Conservation (phyloP, 257 asterid genomes). For the Lycium ferocissimum region DNA sequence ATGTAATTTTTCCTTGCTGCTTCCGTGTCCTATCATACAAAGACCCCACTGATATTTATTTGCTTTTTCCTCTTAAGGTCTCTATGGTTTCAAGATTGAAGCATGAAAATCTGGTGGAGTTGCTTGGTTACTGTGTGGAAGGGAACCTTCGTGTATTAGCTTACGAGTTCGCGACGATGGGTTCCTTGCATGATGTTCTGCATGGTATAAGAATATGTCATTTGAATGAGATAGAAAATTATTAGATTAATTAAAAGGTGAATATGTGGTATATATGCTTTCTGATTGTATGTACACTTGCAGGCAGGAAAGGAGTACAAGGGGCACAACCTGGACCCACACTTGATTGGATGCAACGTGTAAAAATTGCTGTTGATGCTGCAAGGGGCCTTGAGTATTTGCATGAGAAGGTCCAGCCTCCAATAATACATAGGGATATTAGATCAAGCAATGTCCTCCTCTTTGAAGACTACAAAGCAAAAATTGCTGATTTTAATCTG, state of each 20-base stretch:
- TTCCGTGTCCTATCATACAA: conserved; percentile 24
- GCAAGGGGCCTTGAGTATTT: conserved; percentile 32
- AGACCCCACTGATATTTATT: conserved; percentile 1
- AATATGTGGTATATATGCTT: too few relatives aligned
- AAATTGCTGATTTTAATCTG: conserved; percentile 40
- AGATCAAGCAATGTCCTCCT: conserved; percentile 42
- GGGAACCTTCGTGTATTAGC: conserved; percentile 88
- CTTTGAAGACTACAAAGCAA: conserved; percentile 41
- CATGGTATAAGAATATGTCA: conserved; percentile 58
- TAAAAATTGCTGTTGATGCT: conserved; percentile 34
- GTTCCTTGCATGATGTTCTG: conserved; percentile 87
- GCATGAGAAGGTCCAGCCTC: conserved; percentile 33
- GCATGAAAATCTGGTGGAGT: conserved; percentile 83
- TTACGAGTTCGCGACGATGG: conserved; percentile 95
- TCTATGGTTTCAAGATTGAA: conserved; percentile 88
- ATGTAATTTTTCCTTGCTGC: not conserved
- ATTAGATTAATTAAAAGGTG: not conserved
- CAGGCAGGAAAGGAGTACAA: conserved; percentile 95
- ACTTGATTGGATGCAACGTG: conserved; percentile 55
- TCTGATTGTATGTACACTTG: not conserved
- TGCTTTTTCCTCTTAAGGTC: conserved; percentile 50
- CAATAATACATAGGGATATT: conserved; percentile 30
- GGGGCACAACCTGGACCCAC: conserved; percentile 97
- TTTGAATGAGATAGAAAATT: not conserved
- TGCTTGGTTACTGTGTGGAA: conserved; percentile 88